Evolutionary conservation across 2,329 filamentous ascomycete genomes (phyloP).

Genomic region (Escovopsis sp.): DNA sequence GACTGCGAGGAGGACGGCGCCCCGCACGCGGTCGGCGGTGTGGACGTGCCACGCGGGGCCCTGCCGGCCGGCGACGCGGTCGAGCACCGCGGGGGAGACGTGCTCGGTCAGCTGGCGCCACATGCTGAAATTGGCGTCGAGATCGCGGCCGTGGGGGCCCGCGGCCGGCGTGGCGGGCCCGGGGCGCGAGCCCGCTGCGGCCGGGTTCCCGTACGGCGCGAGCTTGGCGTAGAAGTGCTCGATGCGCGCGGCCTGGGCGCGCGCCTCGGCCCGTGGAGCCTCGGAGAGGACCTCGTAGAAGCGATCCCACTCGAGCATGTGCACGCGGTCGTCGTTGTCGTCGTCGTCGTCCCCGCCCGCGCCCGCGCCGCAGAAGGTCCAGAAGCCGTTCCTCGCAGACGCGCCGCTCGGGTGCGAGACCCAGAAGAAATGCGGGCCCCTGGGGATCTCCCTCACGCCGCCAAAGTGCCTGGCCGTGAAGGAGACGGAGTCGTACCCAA

Average conservation of each 20-base stretch:
- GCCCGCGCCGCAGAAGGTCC: constrained; percentile 30
- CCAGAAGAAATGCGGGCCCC: constrained; percentile 46
- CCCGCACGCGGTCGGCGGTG: constrained; percentile 36
- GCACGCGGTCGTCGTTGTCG: constrained; percentile 15
- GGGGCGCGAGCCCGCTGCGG: constrained; percentile 9
- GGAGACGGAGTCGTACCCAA: constrained; percentile 39
- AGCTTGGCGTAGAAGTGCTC: constrained; percentile 25
- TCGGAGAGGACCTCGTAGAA: constrained; percentile 39
- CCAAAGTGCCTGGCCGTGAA: constrained; percentile 33
- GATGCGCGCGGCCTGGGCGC: constrained; percentile 28
- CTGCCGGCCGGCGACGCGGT: constrained; percentile 29
- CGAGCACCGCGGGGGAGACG: constrained; percentile 30
- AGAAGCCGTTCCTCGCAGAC: constrained; percentile 41
- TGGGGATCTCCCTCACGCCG: constrained; percentile 40
- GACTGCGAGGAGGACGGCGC: constrained; percentile 23
- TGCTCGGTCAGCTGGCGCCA: constrained; percentile 38
- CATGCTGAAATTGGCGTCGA: constrained; percentile 18
- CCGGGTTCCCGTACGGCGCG: constrained; percentile 28
- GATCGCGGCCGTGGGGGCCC: constrained; percentile 8
- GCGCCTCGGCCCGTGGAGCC: constrained; percentile 30
- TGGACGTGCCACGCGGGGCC: constrained; percentile 35
- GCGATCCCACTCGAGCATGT: constrained; percentile 40
- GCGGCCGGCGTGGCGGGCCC: constrained; percentile 6
- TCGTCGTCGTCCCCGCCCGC: no score
- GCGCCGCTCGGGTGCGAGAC: constrained; percentile 32